These are phyloP conservation scores for Funneliformis mosseae DNA, from an alignment of 192 early-diverging fungal species.

Conservation along the genomic window DNA sequence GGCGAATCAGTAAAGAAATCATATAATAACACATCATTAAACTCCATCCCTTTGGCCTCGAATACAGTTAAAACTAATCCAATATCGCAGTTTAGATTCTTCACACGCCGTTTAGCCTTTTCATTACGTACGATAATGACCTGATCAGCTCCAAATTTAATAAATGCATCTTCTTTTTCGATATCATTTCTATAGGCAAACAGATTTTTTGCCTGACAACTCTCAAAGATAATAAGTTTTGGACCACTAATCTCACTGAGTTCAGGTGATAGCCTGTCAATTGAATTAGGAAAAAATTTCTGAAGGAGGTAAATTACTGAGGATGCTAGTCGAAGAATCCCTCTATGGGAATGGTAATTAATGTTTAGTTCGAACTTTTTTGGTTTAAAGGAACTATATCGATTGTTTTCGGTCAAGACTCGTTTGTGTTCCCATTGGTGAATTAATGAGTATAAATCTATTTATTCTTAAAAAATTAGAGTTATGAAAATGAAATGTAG, in stretches of 20 bases:
- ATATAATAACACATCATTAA: slow-evolving; percentile 31
- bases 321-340: too few relatives aligned
- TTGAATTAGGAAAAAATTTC: slow-evolving; percentile 21
- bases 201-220: neutral
- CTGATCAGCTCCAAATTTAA: slow-evolving; percentile 9
- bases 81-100: neutral
- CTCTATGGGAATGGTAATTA: too few relatives aligned
- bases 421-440: slow-evolving; percentile 11
- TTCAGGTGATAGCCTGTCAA: neutral
- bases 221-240: neutral
- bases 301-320: slow-evolving; percentile 21
- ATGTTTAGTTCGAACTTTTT: too few relatives aligned
- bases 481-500: too few relatives aligned
- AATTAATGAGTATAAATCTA: neutral
- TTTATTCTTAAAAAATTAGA: neutral
- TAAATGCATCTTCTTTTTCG: slow-evolving; percentile 1
- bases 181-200: neutral
- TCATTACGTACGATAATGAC: too few relatives aligned
- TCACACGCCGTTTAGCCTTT: neutral
- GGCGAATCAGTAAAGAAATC: slow-evolving; percentile 28
- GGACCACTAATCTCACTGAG: slow-evolving; percentile 10
- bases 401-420: neutral
- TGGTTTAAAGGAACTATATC: too few relatives aligned
- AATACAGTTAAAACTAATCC: slow-evolving; percentile 3
- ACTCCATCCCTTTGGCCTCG: slow-evolving; percentile 24